Evolutionary conservation across 768 basidiomycete genomes (phyloP).

Genomic region (Amanita exitialis): DNA sequence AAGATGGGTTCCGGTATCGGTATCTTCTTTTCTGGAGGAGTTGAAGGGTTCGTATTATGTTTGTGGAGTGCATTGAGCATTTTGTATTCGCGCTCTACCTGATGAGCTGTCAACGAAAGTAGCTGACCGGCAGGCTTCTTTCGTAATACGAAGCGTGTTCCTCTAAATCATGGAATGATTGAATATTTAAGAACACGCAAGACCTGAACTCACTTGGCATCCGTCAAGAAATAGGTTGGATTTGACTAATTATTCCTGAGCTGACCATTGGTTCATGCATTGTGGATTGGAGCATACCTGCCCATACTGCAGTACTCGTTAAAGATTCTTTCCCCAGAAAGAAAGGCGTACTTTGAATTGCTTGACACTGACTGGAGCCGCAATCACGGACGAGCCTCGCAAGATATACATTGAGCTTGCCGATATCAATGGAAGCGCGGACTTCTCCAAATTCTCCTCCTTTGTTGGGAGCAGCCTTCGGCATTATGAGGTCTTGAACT

Average conservation of each 20-base stretch:
- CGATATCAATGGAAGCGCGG: conserved; percentile 58
- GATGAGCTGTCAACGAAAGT: conserved; percentile 86
- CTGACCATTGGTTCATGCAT: not conserved
- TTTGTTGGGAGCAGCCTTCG: conserved; percentile 23
- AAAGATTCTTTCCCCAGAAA: not conserved
- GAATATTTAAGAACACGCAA: not conserved
- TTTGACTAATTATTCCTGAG: conserved; percentile 54
- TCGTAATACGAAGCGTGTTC: conserved; percentile 70
- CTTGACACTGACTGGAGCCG: conserved; percentile 65
- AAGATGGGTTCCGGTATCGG: conserved; percentile 82
- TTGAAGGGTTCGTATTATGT: conserved; percentile 55
- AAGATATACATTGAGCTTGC: conserved; percentile 59
- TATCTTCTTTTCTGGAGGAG: conserved; percentile 40
- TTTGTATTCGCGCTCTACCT: conserved; percentile 88
- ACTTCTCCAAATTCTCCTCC: conserved; percentile 73
- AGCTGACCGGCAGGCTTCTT: conserved; percentile 89
- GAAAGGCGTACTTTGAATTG: conserved; percentile 75
- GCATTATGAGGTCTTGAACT: not conserved
- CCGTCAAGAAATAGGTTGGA: conserved; percentile 90
- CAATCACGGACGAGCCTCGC: conserved; percentile 40
- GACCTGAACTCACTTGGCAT: conserved; percentile 43
- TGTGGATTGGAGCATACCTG: conserved; percentile 43
- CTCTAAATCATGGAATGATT: conserved; percentile 20
- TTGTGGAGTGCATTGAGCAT: conserved; percentile 69
- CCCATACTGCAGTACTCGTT: conserved; percentile 49